phyloP scores from a whole-genome alignment of 352 stramenopile genomes.

The Globisporangium heterothallicum region DNA sequence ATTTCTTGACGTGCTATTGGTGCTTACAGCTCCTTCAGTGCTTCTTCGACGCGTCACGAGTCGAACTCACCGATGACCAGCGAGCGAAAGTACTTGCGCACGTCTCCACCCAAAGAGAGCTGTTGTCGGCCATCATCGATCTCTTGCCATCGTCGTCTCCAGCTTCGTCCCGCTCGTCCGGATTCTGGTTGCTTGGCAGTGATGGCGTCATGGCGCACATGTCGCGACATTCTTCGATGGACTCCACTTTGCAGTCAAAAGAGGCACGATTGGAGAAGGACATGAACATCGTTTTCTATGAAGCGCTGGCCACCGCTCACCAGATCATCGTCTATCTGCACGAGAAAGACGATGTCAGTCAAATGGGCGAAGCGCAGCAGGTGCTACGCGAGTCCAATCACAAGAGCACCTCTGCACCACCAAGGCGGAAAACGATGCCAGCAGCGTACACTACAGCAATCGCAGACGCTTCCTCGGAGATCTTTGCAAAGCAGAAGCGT shows the following conservation, averaged over 20 bases:
- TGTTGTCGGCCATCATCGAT: slow-evolving; percentile 46
- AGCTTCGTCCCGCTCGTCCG: slow-evolving; percentile 25
- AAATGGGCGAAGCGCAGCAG: slow-evolving; percentile 3
- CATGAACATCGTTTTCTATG: slow-evolving; percentile 66
- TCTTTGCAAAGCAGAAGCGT: slow-evolving; percentile 27
- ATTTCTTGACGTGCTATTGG: slow-evolving; percentile 65
- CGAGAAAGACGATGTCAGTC: slow-evolving; percentile 16
- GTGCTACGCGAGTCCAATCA: not conserved
- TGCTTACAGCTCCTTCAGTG: slow-evolving; percentile 58
- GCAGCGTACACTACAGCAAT: slow-evolving; percentile 1
- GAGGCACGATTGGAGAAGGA: slow-evolving; percentile 62
- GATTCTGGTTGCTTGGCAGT: slow-evolving; percentile 40
- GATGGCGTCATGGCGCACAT: slow-evolving; percentile 13
- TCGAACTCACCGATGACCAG: slow-evolving; percentile 26
- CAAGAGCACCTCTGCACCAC: not conserved
- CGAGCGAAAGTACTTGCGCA: slow-evolving; percentile 53
- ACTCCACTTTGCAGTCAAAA: slow-evolving; percentile 37
- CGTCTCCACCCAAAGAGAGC: slow-evolving; percentile 39
- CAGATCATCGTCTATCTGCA: slow-evolving; percentile 52
- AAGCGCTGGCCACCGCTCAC: slow-evolving; percentile 59
- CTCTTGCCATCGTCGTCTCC: slow-evolving; percentile 47
- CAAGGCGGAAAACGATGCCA: not conserved
- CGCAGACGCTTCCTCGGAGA: slow-evolving; percentile 15
- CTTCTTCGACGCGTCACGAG: slow-evolving; percentile 41
- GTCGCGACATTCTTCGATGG: slow-evolving; percentile 13